Conservation (phyloP, 495 filamentous ascomycete genomes). For the Penicillium cosmopolitanum region DNA sequence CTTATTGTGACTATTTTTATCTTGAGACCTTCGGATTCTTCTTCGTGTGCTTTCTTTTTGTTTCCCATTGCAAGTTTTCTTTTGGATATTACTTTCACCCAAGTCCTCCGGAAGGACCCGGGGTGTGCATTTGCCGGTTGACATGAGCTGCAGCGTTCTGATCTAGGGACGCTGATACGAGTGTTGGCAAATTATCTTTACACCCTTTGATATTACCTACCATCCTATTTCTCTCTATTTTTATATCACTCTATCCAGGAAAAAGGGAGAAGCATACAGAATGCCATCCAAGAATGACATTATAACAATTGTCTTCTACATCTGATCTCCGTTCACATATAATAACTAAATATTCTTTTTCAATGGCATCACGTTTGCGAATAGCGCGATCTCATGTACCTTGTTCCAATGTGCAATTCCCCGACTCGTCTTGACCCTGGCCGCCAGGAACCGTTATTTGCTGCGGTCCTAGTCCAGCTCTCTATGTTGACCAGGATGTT, state of each 20-base stretch:
- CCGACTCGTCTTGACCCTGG: slow-evolving; percentile 26
- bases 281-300: slow-evolving; percentile 23
- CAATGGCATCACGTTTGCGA: slow-evolving; percentile 1
- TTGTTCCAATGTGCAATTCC: slow-evolving; percentile 17
- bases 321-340: neutral
- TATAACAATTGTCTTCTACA: slow-evolving; percentile 2
- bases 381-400: slow-evolving; percentile 5
- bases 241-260: slow-evolving; percentile 9
- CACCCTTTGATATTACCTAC: neutral
- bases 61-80: slow-evolving; percentile 1
- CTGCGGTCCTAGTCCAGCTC: slow-evolving; percentile 24
- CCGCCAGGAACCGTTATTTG: slow-evolving; percentile 32
- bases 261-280: slow-evolving; percentile 19
- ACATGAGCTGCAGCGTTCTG: slow-evolving; percentile 7
- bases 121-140: slow-evolving; percentile 4
- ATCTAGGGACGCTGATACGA: neutral
- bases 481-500: slow-evolving; percentile 15
- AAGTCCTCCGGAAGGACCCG: slow-evolving; percentile 12
- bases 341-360: neutral
- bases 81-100: slow-evolving; percentile 8
- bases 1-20: slow-evolving; percentile 20
- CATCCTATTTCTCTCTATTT: neutral
- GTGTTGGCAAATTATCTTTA: neutral
- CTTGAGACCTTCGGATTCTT: slow-evolving; percentile 18
- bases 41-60: slow-evolving; percentile 6